Percentiles rank a stretch among this genome's conserved stretches.
These are phyloP conservation scores for Xerocomus spinulosus DNA, from an alignment of 768 basidiomycete genomes.

Conservation along the genomic window DNA sequence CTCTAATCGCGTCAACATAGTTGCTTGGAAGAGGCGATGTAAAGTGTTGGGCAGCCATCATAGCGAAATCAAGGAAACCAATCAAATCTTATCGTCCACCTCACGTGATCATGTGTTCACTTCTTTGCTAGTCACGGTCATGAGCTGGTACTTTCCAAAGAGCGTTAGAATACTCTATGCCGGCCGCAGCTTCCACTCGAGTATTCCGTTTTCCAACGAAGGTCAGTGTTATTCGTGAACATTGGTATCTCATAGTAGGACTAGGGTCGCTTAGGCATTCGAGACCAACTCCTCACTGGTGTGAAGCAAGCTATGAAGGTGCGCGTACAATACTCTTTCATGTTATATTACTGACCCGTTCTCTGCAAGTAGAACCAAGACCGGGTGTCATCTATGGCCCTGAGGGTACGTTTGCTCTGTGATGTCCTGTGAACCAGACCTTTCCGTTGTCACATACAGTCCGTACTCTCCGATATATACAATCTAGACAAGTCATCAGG, in stretches of 20 bases:
- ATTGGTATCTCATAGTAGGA: background rate
- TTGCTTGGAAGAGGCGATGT: constrained; percentile 43
- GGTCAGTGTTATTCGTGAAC: constrained; percentile 9
- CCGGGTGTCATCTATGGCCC: constrained; percentile 48
- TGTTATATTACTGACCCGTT: background rate
- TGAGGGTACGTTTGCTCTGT: constrained; percentile 42
- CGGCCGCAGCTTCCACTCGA: constrained; percentile 12
- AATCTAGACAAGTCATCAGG: constrained; percentile 55
- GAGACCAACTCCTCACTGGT: constrained; percentile 45
- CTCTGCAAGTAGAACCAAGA: constrained; percentile 47
- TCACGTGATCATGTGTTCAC: constrained; percentile 18
- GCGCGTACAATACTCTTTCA: constrained; percentile 2
- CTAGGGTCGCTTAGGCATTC: constrained; percentile 40
- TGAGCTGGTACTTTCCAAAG: constrained; percentile 10
- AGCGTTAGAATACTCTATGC: constrained; percentile 1
- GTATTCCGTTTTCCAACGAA: constrained; percentile 14
- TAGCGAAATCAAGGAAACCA: too few species aligned
- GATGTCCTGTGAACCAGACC: background rate
- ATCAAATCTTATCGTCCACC: constrained; percentile 8
- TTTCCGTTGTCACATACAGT: constrained; percentile 35
- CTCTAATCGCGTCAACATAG: constrained; percentile 49
- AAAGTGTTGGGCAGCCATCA: constrained; percentile 11
- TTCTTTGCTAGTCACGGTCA: too few species aligned
- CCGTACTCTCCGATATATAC: constrained; percentile 66
- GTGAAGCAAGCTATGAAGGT: constrained; percentile 73